Base-by-base conservation (phyloP, 495 filamentous ascomycete species). In the Penicillium diatomitis region DNA sequence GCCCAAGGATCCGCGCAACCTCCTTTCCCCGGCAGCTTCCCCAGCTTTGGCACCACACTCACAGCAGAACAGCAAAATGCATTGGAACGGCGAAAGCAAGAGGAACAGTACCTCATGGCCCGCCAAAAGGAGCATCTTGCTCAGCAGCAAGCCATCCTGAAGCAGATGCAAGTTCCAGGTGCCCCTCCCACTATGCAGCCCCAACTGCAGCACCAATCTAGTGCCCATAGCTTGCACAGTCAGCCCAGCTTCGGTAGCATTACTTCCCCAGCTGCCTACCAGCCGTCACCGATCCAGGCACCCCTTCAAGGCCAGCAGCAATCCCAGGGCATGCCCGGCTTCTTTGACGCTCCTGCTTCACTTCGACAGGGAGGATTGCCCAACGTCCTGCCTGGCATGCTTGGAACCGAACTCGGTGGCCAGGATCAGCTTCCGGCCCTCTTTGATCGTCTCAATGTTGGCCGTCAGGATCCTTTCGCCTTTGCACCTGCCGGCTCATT, bases 21-120 rank as follows among this genome's bases (percentile, higher is more conserved):
- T 42, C 92, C 92, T n/a, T 95, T 98, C 59, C 88, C 90, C 7
- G 86, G 80, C 48, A 88, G 87, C 46, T 97, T 98, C 68, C 92
- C 92, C 2, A 95, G 87, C 57, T 98, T 97, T 61, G 92, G 92
- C n/a, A 90, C 94, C 10, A 97, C 94, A 8, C 72, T 98, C 54
- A 97, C 92, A 3, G 92, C 92, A 0, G 90, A 95, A 56, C 92
- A 98, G 68, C 92, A 98, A 58, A 98, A 98, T 65, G 91, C 92
- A 10, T 73, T 98, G 7, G 92, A 98, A 64, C 78, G 92, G 37
- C 78, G 94, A 27, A 98, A 98, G 73, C 92, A 98, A 62, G 92
- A 98, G 60, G 92, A 98, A 61, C 92, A 98, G 58, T 94, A 95
- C 65, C 73, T 94, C 20, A 89, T 96, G 79, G 92, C 92, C 11